Evolutionary conservation across 352 stramenopile genomes (phyloP).

Genomic region (Phytophthora cajani): DNA sequence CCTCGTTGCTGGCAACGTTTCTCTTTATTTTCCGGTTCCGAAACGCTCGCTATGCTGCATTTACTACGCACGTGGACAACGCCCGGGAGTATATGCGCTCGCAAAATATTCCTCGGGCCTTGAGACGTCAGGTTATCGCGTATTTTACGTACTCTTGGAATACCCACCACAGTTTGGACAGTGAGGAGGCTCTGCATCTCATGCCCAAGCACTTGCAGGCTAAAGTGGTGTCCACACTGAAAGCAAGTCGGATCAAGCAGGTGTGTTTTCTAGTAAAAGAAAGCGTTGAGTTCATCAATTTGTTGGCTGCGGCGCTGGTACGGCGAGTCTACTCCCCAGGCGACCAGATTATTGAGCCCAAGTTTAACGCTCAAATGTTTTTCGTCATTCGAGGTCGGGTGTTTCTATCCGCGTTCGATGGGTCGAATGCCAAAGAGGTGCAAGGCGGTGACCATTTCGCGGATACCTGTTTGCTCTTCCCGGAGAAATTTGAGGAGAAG

Average conservation of each 20-base stretch:
- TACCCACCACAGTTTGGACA: constrained; percentile 67
- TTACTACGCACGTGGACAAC: constrained; percentile 71
- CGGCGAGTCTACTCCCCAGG: constrained; percentile 63
- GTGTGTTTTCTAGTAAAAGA: constrained; percentile 78
- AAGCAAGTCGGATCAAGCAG: constrained; percentile 67
- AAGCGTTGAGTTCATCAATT: constrained; percentile 75
- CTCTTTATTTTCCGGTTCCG: constrained; percentile 80
- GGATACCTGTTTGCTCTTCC: constrained; percentile 59
- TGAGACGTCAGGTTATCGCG: constrained; percentile 58
- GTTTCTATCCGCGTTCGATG: constrained; percentile 56
- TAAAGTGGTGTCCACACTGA: constrained; percentile 67
- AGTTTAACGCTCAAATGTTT: constrained; percentile 80
- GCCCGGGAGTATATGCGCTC: constrained; percentile 76
- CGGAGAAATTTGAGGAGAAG: constrained; percentile 74
- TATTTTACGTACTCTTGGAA: constrained; percentile 78
- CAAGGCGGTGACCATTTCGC: constrained; percentile 76
- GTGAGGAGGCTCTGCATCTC: constrained; percentile 59
- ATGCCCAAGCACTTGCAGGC: constrained; percentile 75
- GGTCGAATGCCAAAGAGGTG: constrained; percentile 56
- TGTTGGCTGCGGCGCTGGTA: constrained; percentile 52
- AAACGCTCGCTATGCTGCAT: constrained; percentile 56
- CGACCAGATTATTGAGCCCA: constrained; percentile 74
- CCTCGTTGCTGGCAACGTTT: constrained; percentile 67
- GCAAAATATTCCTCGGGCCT: constrained; percentile 57
- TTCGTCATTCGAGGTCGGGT: constrained; percentile 73